phyloP scores from a whole-genome alignment of 106 monocot species.

The Dendrobium huoshanense region DNA sequence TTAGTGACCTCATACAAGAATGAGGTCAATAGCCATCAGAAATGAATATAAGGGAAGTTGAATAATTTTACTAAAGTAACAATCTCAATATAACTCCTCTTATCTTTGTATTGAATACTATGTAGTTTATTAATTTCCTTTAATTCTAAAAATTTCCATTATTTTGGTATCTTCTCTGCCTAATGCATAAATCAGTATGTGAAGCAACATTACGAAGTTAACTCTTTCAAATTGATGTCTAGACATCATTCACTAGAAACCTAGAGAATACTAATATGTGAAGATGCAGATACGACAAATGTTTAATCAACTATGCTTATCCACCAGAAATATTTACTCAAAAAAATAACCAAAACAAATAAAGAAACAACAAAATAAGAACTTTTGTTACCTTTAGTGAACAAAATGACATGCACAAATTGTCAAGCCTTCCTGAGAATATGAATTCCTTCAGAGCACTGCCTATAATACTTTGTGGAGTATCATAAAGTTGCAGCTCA shows the following conservation, averaged over 20 bases:
- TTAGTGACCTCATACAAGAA: too few relatives aligned
- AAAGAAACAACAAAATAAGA: background rate
- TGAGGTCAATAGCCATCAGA: background rate
- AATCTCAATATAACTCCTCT: background rate
- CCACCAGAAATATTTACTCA: background rate
- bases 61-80: background rate
- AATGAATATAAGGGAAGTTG: background rate
- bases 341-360: background rate
- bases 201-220: background rate
- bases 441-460: conserved; percentile 86
- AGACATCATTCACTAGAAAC: background rate
- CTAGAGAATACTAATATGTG: background rate
- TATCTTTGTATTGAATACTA: background rate
- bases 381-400: conserved; percentile 60
- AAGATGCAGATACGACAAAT: background rate
- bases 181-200: background rate
- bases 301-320: background rate
- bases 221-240: background rate
- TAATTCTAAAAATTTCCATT: background rate
- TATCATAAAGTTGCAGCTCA: conserved; percentile 96
- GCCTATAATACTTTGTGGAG: conserved; percentile 78
- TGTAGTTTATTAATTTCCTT: background rate
- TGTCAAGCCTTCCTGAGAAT: conserved; percentile 96
- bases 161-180: background rate
- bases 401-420: conserved; percentile 97